phyloP scores from a whole-genome alignment of 2,329 filamentous ascomycete species.

The Aspergillus alliaceus region DNA sequence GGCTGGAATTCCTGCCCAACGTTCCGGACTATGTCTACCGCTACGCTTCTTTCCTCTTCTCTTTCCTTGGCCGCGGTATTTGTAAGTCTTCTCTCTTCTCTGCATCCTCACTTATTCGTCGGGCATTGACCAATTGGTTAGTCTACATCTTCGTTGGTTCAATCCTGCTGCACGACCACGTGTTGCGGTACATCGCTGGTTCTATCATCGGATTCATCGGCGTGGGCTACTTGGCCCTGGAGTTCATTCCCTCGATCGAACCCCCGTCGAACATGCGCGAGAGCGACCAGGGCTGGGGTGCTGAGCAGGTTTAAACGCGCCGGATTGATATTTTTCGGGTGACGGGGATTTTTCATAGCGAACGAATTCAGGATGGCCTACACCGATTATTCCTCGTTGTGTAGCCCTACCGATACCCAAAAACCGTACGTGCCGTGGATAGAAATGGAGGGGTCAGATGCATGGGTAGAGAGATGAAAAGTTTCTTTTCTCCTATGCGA shows the following conservation, averaged over 20 bases:
- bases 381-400: background rate
- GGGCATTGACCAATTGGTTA: conserved; percentile 37
- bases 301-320: conserved; percentile 66
- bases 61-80: conserved; percentile 89
- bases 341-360: background rate
- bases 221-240: conserved; percentile 71
- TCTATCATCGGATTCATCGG: conserved; percentile 76
- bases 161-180: conserved; percentile 69
- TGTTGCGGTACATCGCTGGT: conserved; percentile 73
- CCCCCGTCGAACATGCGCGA: conserved; percentile 80
- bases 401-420: background rate
- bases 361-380: background rate
- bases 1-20: conserved; percentile 77
- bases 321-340: background rate
- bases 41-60: conserved; percentile 97
- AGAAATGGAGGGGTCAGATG: background rate
- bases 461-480: conserved; percentile 1
- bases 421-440: background rate
- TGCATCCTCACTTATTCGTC: background rate
- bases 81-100: conserved; percentile 63
- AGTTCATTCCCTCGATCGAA: conserved; percentile 77
- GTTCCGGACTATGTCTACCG: conserved; percentile 88
- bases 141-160: conserved; percentile 96
- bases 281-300: conserved; percentile 72
- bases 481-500: conserved; percentile 10